Evolutionary conservation across 345 rosid genomes (phyloP).

Genomic region (Eucalyptus erythrocorys): DNA sequence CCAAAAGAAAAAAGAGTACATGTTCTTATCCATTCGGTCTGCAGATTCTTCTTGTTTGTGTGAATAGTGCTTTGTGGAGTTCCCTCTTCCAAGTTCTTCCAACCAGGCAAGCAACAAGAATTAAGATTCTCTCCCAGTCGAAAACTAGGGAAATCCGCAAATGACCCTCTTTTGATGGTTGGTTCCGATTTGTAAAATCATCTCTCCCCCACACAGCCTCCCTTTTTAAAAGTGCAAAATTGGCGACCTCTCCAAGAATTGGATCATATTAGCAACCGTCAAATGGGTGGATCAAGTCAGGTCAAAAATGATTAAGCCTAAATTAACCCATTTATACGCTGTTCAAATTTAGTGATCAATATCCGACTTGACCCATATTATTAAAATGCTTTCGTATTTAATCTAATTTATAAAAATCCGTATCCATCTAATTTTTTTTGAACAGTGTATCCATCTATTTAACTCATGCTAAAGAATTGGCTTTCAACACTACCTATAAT

Average conservation of each 20-base stretch:
- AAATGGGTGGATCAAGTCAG: neutral
- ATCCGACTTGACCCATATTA: accelerated
- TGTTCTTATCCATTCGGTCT: neutral
- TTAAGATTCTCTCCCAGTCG: neutral
- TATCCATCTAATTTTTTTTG: neutral
- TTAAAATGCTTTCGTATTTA: accelerated
- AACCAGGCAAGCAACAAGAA: neutral
- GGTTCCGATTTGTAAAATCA: neutral
- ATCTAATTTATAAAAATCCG: neutral
- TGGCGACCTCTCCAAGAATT: accelerated
- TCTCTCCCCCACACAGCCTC: neutral
- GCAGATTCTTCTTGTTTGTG: neutral
- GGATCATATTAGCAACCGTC: neutral
- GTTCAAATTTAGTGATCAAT: neutral
- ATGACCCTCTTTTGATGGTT: neutral
- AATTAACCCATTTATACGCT: accelerated
- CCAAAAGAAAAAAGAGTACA: no score
- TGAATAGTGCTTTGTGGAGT: neutral
- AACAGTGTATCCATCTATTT: neutral
- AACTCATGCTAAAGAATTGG: neutral
- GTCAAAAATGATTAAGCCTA: accelerated
- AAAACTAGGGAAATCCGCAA: neutral
- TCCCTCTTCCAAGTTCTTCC: neutral
- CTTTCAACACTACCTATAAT: neutral
- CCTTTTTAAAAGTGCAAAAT: neutral